These are phyloP conservation scores for Cyanodermella asteris DNA, from an alignment of 2,329 filamentous ascomycete genomes.

Conservation along the genomic window DNA sequence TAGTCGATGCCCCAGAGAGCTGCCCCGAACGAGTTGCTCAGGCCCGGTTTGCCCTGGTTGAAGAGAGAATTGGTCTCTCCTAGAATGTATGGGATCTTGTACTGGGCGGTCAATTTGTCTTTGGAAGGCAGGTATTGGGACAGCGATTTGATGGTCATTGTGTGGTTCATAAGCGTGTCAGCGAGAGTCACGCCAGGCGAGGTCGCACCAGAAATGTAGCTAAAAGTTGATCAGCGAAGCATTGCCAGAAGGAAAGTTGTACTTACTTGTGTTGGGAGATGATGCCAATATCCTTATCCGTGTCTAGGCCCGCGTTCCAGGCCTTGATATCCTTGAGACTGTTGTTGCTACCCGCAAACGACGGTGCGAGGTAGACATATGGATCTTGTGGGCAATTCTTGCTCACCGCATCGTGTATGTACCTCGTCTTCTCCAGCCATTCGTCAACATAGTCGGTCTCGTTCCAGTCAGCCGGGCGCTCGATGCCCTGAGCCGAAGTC, in stretches of 20 bases:
- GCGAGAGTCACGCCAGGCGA: slow-evolving; percentile 40
- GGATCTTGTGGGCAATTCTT: slow-evolving; percentile 26
- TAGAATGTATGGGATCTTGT: slow-evolving; percentile 30
- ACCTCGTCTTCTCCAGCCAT: slow-evolving; percentile 33
- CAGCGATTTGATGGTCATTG: slow-evolving; percentile 27
- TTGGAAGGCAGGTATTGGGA: slow-evolving; percentile 27
- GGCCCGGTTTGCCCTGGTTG: slow-evolving; percentile 36
- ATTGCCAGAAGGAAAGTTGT: too few relatives aligned
- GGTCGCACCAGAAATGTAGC: slow-evolving; percentile 38
- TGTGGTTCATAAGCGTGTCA: slow-evolving; percentile 42
- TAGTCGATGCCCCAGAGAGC: slow-evolving; percentile 44
- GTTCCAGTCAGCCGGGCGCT: slow-evolving; percentile 30
- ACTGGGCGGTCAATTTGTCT: slow-evolving; percentile 17
- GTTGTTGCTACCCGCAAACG: slow-evolving; percentile 40
- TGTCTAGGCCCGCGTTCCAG: too few relatives aligned
- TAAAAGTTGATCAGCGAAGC: too few relatives aligned
- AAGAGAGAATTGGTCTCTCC: slow-evolving; percentile 42
- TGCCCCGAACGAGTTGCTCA: slow-evolving; percentile 43
- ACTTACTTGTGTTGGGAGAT: too few relatives aligned
- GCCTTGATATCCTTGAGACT: too few relatives aligned
- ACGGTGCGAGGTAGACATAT: slow-evolving; percentile 35
- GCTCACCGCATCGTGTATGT: slow-evolving; percentile 25
- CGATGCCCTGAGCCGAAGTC: slow-evolving; percentile 27
- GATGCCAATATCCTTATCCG: too few relatives aligned
- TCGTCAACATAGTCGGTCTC: slow-evolving; percentile 34